Percentiles rank a stretch among this genome's conserved stretches.
These are phyloP conservation scores for Plasmodium billcollinsi DNA, from an alignment of 169 alveolate genomes.

Conservation along the genomic window DNA sequence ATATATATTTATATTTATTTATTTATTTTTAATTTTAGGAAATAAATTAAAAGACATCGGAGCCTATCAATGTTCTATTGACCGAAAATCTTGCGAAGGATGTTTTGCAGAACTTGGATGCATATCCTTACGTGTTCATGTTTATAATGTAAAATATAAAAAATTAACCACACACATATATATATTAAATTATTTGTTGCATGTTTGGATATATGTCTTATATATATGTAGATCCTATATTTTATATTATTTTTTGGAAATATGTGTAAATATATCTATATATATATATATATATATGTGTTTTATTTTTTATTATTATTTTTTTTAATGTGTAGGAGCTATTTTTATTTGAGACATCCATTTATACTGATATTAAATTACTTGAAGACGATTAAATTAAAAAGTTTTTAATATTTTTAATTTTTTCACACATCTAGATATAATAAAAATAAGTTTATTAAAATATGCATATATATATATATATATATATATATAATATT, in stretches of 20 bases:
- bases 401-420: not conserved
- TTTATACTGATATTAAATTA: constrained; percentile 34
- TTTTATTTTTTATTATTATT: not conserved
- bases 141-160: constrained; percentile 43
- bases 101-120: constrained; percentile 41
- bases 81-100: constrained; percentile 47
- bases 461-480: no score
- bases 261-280: not conserved
- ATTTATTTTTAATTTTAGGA: not conserved
- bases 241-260: no score
- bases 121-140: constrained; percentile 61
- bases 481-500: no score
- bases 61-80: constrained; percentile 66
- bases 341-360: constrained; percentile 69
- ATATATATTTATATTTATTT: no score
- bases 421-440: no score
- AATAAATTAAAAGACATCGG: constrained; percentile 47
- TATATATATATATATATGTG: not conserved
- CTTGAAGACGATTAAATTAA: constrained; percentile 21
- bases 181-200: no score
- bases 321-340: constrained; percentile 24
- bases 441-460: no score
- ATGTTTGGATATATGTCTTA: no score
- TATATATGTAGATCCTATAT: no score
- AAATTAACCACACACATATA: not conserved